Evolutionary conservation across 2,329 filamentous ascomycete genomes (phyloP).

Genomic region (Eutypa lata): DNA sequence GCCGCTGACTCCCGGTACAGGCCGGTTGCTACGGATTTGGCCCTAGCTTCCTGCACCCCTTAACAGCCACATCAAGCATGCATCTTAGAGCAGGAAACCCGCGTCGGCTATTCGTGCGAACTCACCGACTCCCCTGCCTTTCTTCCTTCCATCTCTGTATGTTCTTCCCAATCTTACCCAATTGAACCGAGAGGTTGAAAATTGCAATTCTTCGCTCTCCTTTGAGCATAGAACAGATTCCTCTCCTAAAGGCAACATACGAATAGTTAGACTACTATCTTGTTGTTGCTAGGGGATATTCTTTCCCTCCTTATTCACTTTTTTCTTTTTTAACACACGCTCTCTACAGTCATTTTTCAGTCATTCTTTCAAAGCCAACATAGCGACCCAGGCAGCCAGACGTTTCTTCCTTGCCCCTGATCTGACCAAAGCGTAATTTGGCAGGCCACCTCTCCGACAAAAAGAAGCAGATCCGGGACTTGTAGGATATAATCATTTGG

Average conservation of each 20-base stretch:
- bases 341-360: conserved; percentile 13
- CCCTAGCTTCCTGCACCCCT: neutral
- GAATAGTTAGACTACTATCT: conserved; percentile 2
- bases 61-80: neutral
- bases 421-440: conserved; percentile 24
- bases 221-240: neutral
- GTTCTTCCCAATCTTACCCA: no score
- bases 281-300: conserved; percentile 9
- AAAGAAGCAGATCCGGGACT: conserved; percentile 15
- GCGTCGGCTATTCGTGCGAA: neutral
- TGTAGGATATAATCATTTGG: conserved; percentile 5
- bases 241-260: neutral
- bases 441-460: conserved; percentile 24
- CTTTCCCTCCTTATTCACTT: conserved; percentile 3
- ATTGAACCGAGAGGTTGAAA: no score
- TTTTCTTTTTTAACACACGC: neutral
- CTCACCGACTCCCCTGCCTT: neutral
- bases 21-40: neutral
- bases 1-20: neutral
- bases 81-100: neutral
- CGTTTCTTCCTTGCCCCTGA: conserved; percentile 22
- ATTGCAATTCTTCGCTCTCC: neutral
- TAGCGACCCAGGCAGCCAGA: neutral
- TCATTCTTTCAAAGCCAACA: conserved; percentile 18
- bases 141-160: neutral